phyloP scores from a whole-genome alignment of 1,284 basidiomycete species.

The Serendipita sp. region DNA sequence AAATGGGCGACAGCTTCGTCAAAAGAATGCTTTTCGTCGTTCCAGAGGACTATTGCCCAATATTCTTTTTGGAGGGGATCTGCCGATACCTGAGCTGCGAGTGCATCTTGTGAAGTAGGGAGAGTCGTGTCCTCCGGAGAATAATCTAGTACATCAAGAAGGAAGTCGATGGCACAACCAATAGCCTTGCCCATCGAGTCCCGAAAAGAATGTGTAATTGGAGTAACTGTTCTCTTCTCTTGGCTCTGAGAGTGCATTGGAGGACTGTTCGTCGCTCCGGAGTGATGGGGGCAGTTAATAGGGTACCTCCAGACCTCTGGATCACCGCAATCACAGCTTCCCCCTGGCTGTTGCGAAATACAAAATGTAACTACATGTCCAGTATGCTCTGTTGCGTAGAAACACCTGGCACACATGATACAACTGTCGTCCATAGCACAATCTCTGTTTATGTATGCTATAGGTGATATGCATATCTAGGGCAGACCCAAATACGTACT shows the following conservation, averaged over 20 bases:
- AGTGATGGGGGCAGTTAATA: constrained; percentile 61
- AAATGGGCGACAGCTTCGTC: constrained; percentile 79
- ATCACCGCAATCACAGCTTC: constrained; percentile 89
- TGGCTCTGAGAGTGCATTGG: constrained; percentile 17
- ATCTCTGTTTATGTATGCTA: constrained; percentile 38
- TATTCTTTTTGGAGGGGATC: constrained; percentile 67
- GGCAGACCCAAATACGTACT: constrained; percentile 37
- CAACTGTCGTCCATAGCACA: constrained; percentile 80
- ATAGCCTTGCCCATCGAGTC: constrained; percentile 61
- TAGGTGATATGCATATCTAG: constrained; percentile 1
- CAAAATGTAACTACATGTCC: constrained; percentile 86
- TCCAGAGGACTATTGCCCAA: constrained; percentile 83
- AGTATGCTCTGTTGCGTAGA: constrained; percentile 67
- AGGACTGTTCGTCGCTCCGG: constrained; percentile 19
- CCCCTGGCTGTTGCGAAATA: constrained; percentile 77
- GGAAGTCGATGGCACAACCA: constrained; percentile 66
- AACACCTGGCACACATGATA: constrained; percentile 78
- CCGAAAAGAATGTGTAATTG: constrained; percentile 38
- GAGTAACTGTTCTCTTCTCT: constrained; percentile 11
- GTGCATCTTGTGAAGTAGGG: constrained; percentile 52
- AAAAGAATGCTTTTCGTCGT: constrained; percentile 94
- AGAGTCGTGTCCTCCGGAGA: constrained; percentile 68
- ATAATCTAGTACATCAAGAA: constrained; percentile 74
- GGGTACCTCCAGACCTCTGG: constrained; percentile 65
- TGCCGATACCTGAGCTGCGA: constrained; percentile 55